Evolutionary conservation across 306 rosid species (phyloP).

Genomic region (Prunus padus): DNA sequence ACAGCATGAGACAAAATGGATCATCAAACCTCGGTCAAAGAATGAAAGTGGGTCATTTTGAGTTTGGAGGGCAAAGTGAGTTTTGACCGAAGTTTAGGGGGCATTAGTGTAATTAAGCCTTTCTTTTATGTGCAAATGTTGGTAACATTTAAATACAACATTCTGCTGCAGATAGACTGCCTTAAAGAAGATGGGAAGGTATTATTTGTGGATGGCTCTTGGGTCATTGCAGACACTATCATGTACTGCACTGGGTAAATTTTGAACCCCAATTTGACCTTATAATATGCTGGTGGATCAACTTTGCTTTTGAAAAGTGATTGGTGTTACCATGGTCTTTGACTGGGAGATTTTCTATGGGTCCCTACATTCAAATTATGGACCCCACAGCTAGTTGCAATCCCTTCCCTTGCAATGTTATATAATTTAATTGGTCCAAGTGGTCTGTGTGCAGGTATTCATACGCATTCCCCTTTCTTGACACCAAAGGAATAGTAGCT

Average conservation of each 20-base stretch:
- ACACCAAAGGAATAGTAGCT: conserved; percentile 87
- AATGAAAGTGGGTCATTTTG: too few relatives aligned
- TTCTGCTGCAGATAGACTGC: conserved; percentile 60
- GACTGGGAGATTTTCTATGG: conserved; percentile 32
- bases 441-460: conserved; percentile 65
- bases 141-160: neutral
- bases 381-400: neutral
- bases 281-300: neutral
- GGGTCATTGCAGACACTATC: conserved; percentile 63
- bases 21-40: too few relatives aligned
- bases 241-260: conserved; percentile 86
- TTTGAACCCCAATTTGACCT: neutral
- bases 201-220: conserved; percentile 64
- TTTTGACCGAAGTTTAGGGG: too few relatives aligned
- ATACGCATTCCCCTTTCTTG: conserved; percentile 89
- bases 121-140: neutral
- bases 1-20: too few relatives aligned
- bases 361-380: conserved; percentile 29
- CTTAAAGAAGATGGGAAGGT: conserved; percentile 81
- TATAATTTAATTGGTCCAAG: conserved; percentile 11
- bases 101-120: too few relatives aligned
- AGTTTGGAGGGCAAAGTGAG: too few relatives aligned
- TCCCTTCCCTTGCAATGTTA: neutral
- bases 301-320: conserved; percentile 17
- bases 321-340: conserved; percentile 35